These are phyloP conservation scores for Yamadazyma triangularis DNA, from an alignment of 1,139 yeast species.

Conservation along the genomic window DNA sequence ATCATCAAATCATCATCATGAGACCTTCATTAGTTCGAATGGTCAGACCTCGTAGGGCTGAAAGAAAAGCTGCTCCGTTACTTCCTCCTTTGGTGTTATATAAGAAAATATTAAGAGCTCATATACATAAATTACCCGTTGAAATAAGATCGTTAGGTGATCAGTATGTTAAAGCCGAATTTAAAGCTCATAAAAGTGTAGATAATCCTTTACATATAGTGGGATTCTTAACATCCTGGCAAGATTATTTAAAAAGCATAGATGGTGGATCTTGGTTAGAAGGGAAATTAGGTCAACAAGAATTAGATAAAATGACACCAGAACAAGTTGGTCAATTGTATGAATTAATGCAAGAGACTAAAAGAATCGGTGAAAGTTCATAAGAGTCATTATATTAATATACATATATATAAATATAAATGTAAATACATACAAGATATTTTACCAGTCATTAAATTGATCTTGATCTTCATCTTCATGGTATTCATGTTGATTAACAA, in stretches of 20 bases:
- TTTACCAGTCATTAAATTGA: slow-evolving; percentile 8
- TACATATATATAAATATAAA: background rate
- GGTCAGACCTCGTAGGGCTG: slow-evolving; percentile 58
- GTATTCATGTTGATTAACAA: slow-evolving; percentile 12
- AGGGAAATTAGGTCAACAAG: slow-evolving; percentile 59
- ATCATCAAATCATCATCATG: too few species aligned
- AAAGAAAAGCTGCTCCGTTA: slow-evolving; percentile 52
- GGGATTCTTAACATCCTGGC: slow-evolving; percentile 94
- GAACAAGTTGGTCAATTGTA: slow-evolving; percentile 82
- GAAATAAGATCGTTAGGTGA: slow-evolving; percentile 81
- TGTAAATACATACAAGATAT: background rate
- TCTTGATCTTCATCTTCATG: slow-evolving; percentile 8
- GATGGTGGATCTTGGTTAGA: slow-evolving; percentile 76
- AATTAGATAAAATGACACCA: slow-evolving; percentile 79
- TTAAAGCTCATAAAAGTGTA: slow-evolving; percentile 73
- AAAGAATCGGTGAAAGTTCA: slow-evolving; percentile 33
- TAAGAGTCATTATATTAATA: too few species aligned
- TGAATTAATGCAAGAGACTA: slow-evolving; percentile 45
- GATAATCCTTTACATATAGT: slow-evolving; percentile 93
- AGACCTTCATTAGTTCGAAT: slow-evolving; percentile 41
- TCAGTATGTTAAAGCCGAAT: slow-evolving; percentile 83
- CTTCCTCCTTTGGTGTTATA: slow-evolving; percentile 80
- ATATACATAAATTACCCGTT: slow-evolving; percentile 54
- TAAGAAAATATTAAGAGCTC: slow-evolving; percentile 76
- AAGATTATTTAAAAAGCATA: slow-evolving; percentile 71